A percentile compares a stretch with the other conserved stretches of the same genome.
Evolutionary conservation across 2,329 filamentous ascomycete species (phyloP).

Genomic region (Fusarium beomiforme): DNA sequence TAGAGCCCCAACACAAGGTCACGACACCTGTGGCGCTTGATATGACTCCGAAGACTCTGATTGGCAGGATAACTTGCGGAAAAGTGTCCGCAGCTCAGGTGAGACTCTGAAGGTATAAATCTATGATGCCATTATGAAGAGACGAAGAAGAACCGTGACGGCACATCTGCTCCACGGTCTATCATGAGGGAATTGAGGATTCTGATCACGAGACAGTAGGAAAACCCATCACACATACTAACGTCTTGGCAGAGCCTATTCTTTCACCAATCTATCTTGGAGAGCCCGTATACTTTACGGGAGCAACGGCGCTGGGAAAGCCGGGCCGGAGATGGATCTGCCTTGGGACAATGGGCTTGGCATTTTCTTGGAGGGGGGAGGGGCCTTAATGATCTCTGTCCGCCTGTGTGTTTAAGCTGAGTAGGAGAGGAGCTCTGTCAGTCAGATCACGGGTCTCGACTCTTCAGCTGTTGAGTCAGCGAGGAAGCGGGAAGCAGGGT

Average conservation of each 20-base stretch:
- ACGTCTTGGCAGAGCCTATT: conserved; percentile 3
- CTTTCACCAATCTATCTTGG: neutral
- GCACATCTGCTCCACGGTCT: conserved; percentile 1
- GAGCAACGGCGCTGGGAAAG: conserved; percentile 1
- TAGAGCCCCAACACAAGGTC: conserved; percentile 16
- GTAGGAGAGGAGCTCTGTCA: neutral
- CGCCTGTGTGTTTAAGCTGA: neutral
- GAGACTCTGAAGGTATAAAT: conserved; percentile 31
- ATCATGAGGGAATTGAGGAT: neutral
- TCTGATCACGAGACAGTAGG: conserved; percentile 8
- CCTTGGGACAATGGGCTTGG: neutral
- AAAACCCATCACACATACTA: conserved; percentile 1
- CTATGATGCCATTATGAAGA: conserved; percentile 29
- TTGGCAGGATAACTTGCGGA: neutral
- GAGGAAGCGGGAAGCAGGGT: conserved; percentile 14
- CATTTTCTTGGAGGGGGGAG: neutral
- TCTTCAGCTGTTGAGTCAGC: neutral
- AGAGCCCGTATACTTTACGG: neutral
- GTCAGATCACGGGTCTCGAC: neutral
- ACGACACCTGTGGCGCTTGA: conserved; percentile 25
- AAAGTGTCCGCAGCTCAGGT: conserved; percentile 12
- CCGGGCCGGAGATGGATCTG: neutral
- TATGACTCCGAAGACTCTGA: conserved; percentile 22
- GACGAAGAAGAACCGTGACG: conserved; percentile 13
- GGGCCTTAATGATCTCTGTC: neutral